A percentile compares a stretch with the other conserved stretches of the same genome.
Conservation (phyloP, 1,284 basidiomycete genomes). For the Phylloporus gajari region DNA sequence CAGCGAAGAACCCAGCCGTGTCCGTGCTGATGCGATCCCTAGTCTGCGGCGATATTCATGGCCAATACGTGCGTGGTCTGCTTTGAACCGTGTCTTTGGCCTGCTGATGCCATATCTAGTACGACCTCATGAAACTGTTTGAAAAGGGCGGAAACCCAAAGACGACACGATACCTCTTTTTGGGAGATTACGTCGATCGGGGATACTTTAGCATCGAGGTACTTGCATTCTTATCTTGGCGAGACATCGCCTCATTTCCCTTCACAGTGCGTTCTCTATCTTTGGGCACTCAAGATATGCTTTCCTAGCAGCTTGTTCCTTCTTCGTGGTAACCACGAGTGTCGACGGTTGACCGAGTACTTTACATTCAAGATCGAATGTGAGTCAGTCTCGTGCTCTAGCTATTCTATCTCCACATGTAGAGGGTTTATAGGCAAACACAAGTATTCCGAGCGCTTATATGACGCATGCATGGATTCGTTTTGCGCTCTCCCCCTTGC, state of each 20-base stretch:
- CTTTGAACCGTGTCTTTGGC: slow-evolving; percentile 16
- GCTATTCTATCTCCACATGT: slow-evolving; percentile 38
- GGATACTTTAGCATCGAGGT: slow-evolving; percentile 94
- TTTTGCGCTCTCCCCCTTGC: slow-evolving; percentile 93
- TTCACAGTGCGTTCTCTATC: slow-evolving; percentile 84
- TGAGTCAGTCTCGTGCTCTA: slow-evolving; percentile 39
- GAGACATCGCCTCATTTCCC: slow-evolving; percentile 14
- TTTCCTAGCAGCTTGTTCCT: slow-evolving; percentile 90
- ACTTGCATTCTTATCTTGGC: slow-evolving; percentile 30
- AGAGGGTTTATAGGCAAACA: slow-evolving; percentile 74
- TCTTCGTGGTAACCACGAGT: slow-evolving; percentile 92
- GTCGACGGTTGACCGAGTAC: slow-evolving; percentile 86
- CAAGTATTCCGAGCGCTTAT: slow-evolving; percentile 90
- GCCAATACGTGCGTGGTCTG: slow-evolving; percentile 79
- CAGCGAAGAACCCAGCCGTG: not conserved
- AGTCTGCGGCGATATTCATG: slow-evolving; percentile 87
- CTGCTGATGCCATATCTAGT: slow-evolving; percentile 56
- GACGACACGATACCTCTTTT: slow-evolving; percentile 87
- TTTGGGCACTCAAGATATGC: slow-evolving; percentile 91
- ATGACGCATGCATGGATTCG: slow-evolving; percentile 91
- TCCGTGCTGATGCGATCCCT: slow-evolving; percentile 15
- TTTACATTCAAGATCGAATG: slow-evolving; percentile 92
- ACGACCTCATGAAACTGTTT: slow-evolving; percentile 94
- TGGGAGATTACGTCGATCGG: slow-evolving; percentile 94
- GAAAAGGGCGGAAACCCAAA: slow-evolving; percentile 94